Base-by-base conservation (phyloP, 164 flowering plant genomes). In the Umbellularia californica region DNA sequence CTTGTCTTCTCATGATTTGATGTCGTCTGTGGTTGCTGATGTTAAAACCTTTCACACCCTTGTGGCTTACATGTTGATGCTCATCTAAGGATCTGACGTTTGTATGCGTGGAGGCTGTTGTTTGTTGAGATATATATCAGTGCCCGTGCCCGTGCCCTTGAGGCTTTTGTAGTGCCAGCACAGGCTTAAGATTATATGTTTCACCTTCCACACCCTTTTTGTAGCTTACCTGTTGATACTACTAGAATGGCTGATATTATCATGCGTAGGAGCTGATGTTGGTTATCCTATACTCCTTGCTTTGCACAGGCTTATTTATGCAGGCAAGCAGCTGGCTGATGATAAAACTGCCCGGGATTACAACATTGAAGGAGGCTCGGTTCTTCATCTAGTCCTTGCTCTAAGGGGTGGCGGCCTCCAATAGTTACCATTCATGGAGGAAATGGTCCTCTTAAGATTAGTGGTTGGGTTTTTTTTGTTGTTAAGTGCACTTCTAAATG, bases 311-410 rank as follows among this genome's bases (percentile, higher is more conserved):
- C 85, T 83, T 27, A 83, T 83, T 30, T 83, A 81, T 79, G 82
- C 81, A 30, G 84, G 86, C 50, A 83, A 83, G 76, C 86, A 81
- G 77, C 77, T 83, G 17, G 82, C 76, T 5, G 86, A 60, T 72
- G 74, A 72, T 68, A 72, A 72, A 30, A 60, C 74, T 72, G 74
- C 74, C 19, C 50, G 52, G 25, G 74, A 72, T 30, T 72, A 72
- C 68, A 72, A 72, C 52, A 72, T 72, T 63, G 68, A 63, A 51
- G 74, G 74, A 30, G 74, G 74, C 28, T 72, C 74, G 6, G 68
- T 60, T 23, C 74, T 60, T 72, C 74, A 72, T 20, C 74, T 70
- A 2, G 74, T 72, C 19, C 74, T 72, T 30, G 74, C 74, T 27
- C 58, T 72, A 20, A 30, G 74, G 58, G 74, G 66, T 15, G 73